Percentiles rank a stretch among this genome's conserved stretches.
Evolutionary conservation across 345 rosid genomes (phyloP).

Genomic region (Hibiscus mutabilis): DNA sequence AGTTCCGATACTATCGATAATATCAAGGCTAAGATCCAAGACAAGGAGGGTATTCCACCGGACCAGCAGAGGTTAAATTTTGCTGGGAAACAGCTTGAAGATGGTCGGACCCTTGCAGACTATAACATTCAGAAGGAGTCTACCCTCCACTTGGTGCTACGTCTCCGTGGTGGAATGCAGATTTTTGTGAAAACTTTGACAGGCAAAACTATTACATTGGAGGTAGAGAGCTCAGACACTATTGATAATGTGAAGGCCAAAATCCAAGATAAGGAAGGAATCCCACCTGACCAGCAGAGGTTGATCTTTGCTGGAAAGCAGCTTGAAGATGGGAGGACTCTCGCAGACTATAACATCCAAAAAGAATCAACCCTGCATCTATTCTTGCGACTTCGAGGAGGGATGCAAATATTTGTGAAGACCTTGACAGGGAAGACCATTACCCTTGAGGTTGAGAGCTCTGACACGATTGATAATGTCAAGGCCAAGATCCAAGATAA

Average conservation of each 20-base stretch:
- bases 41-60: constrained; percentile 8
- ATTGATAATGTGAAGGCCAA: constrained; percentile 1
- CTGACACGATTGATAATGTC: constrained; percentile 5
- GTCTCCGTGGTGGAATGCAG: constrained; percentile 2
- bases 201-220: not conserved
- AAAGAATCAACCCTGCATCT: not conserved
- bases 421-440: constrained; percentile 1
- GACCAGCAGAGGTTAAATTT: constrained; percentile 9
- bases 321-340: not conserved
- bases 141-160: constrained; percentile 5
- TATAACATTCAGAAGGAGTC: constrained; percentile 11
- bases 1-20: constrained; percentile 9
- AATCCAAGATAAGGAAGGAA: constrained; percentile 3
- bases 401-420: constrained; percentile 6
- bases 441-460: constrained; percentile 9
- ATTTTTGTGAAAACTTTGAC: constrained; percentile 1
- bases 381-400: not conserved
- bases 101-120: constrained; percentile 6
- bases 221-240: not conserved
- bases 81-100: constrained; percentile 1
- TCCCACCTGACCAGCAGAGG: constrained; percentile 1
- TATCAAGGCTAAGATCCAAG: constrained; percentile 10
- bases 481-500: constrained; percentile 4
- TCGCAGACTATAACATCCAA: not conserved
- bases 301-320: constrained; percentile 2